Base-by-base conservation (phyloP, 2,329 filamentous ascomycete genomes). In the Alternaria angustiovoidea region DNA sequence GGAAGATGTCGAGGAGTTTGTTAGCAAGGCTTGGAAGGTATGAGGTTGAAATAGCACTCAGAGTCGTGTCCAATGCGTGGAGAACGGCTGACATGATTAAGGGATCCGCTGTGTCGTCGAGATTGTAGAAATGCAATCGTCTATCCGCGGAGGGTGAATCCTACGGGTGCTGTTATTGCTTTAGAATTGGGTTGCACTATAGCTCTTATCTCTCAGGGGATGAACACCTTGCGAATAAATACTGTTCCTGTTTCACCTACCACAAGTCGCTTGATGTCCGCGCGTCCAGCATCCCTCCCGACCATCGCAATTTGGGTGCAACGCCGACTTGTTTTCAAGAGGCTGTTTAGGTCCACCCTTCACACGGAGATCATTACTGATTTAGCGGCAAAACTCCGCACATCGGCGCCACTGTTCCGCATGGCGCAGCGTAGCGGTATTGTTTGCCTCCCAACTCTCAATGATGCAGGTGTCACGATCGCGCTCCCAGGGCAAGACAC, bases 1-100 rank as follows among this genome's bases (percentile, higher is more conserved):
- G 61, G 69, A 63, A 9, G 84, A 85, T 69, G 69, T 85, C 0
- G 80, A 83, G 65, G 78, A 79, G 26, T 85, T 80, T 75, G 74
- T 78, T n/a, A 65, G 51, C 61, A 68, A 71, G 60, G 76, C 73
- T 36, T 76, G 79, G 80, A 70, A 74, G 65, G 66, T 70, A 68
- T 73, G 69, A 62, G 28, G 32, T 26, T 18, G 28, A 32, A 36
- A 22, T 26, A 9, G 18, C 41, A n/a, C 32, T 14, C 11, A 36
- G 34, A 24, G 6, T 28, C 12, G 3, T 28, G 20, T 2, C 14
- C 6, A 24, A 36, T n/a, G 14, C 12, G 12, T n/a, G 12, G 32
- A 36, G 42, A 12, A 12, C 11, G 54, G 16, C 42, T 47, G 34
- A 58, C 54, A 24, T 36, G 32, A 43, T 42, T 2, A 51, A 57